Evolutionary conservation across 2,329 filamentous ascomycete species (phyloP).

Genomic region (Aspergillus sp.): DNA sequence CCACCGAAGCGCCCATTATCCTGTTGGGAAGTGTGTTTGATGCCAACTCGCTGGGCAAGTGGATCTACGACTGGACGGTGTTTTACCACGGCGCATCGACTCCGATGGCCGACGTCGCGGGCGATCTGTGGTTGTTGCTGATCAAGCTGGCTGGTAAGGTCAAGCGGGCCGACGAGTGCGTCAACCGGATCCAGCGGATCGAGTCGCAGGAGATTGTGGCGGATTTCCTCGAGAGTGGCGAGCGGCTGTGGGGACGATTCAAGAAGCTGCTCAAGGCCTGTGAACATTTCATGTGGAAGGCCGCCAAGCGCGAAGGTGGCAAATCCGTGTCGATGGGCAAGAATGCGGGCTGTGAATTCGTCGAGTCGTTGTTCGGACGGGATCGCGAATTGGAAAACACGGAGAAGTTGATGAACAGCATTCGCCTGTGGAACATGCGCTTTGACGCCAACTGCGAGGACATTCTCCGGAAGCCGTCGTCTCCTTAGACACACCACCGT

Average conservation of each 20-base stretch:
- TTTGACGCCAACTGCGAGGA: constrained; percentile 96
- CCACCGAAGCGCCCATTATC: constrained; percentile 86
- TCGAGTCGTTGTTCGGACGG: constrained; percentile 89
- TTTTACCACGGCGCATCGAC: constrained; percentile 78
- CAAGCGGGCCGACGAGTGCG: constrained; percentile 78
- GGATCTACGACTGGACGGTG: constrained; percentile 99
- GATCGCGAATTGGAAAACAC: constrained; percentile 86
- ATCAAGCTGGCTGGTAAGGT: constrained; percentile 93
- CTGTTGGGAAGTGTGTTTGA: constrained; percentile 94
- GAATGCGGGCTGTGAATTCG: constrained; percentile 90
- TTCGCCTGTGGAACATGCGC: constrained; percentile 84
- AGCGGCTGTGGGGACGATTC: constrained; percentile 80
- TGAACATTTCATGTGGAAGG: constrained; percentile 92
- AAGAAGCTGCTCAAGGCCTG: constrained; percentile 83
- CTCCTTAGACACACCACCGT: constrained; percentile 20
- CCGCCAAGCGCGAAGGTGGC: constrained; percentile 65
- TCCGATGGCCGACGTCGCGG: constrained; percentile 84
- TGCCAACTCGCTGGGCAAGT: constrained; percentile 94
- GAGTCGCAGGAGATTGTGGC: constrained; percentile 78
- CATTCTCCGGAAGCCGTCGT: constrained; percentile 59
- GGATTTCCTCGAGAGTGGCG: constrained; percentile 85
- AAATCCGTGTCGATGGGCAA: constrained; percentile 74
- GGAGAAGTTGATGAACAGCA: constrained; percentile 85
- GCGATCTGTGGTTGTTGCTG: constrained; percentile 89
- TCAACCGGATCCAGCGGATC: constrained; percentile 64